These are phyloP conservation scores for Gaeumannomyces tritici DNA, from an alignment of 2,329 filamentous ascomycete species.

Conservation along the genomic window DNA sequence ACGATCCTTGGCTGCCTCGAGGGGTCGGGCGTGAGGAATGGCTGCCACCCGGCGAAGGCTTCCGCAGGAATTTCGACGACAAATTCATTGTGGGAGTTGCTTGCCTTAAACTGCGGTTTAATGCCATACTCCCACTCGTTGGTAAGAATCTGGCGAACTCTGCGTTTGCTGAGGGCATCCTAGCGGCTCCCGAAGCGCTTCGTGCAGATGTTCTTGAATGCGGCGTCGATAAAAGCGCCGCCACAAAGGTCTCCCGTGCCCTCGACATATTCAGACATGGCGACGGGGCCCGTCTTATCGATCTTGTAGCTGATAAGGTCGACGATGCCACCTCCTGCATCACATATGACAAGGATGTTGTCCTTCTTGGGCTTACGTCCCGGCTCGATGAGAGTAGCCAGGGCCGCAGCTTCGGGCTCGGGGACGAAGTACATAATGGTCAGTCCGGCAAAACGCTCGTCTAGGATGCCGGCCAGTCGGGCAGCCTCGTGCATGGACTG, in stretches of 20 bases:
- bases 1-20: too few relatives aligned
- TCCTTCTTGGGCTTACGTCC: slow-evolving; percentile 7
- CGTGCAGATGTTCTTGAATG: slow-evolving; percentile 20
- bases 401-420: slow-evolving; percentile 33
- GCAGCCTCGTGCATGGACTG: slow-evolving; percentile 24
- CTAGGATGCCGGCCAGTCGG: slow-evolving; percentile 23
- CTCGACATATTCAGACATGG: slow-evolving; percentile 23
- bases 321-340: slow-evolving; percentile 18
- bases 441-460: slow-evolving; percentile 10
- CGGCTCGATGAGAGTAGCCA: slow-evolving; percentile 21
- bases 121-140: slow-evolving; percentile 16
- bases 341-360: slow-evolving; percentile 14
- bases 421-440: slow-evolving; percentile 24
- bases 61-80: slow-evolving; percentile 6
- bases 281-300: slow-evolving; percentile 11
- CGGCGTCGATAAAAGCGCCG: slow-evolving; percentile 28
- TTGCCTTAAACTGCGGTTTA: slow-evolving; percentile 12
- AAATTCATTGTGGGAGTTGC: slow-evolving; percentile 3
- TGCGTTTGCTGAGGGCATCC: neutral
- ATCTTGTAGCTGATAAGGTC: slow-evolving; percentile 31
- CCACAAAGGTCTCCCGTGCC: slow-evolving; percentile 27
- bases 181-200: slow-evolving; percentile 9
- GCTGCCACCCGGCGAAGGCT: neutral
- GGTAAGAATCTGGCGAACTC: slow-evolving; percentile 7
- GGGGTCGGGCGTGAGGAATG: too few relatives aligned